Percentiles rank a stretch among this genome's conserved stretches.
Conservation (phyloP, 441 rosid species). For the Iberis amara region DNA sequence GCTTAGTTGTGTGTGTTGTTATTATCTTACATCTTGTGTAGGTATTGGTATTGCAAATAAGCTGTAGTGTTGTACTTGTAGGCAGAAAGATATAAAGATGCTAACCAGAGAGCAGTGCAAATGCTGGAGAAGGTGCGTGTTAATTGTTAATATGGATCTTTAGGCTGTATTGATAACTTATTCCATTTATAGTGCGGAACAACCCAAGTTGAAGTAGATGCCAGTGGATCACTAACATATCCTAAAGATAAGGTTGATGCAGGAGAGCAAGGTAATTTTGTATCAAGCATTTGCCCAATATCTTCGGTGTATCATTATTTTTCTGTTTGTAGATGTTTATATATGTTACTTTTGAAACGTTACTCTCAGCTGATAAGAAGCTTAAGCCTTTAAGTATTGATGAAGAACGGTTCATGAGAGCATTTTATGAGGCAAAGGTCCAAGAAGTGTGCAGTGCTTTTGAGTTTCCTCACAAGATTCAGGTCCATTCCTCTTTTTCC, state of each 20-base stretch:
- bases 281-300: not conserved
- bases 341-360: conserved; percentile 37
- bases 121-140: conserved; percentile 68
- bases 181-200: conserved; percentile 55
- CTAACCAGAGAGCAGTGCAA: conserved; percentile 75
- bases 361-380: conserved; percentile 53
- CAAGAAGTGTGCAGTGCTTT: conserved; percentile 95
- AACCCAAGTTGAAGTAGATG: conserved; percentile 74
- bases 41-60: conserved; percentile 12
- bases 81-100: conserved; percentile 62
- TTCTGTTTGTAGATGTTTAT: not conserved
- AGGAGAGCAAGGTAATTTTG: conserved; percentile 42
- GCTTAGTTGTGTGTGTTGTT: conserved; percentile 1
- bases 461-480: conserved; percentile 90
- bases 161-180: conserved; percentile 8
- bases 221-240: conserved; percentile 65
- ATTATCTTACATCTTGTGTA: conserved; percentile 2
- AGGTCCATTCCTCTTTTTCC: conserved; percentile 43
- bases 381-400: conserved; percentile 71
- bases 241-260: conserved; percentile 51
- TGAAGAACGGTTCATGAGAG: conserved; percentile 85
- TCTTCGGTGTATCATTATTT: not conserved
- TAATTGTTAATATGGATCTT: not conserved
- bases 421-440: conserved; percentile 76
- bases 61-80: conserved; percentile 22